Percentiles rank a stretch among this genome's conserved stretches.
phyloP scores from a whole-genome alignment of 306 rosid species.

The Hippophae tibetana region DNA sequence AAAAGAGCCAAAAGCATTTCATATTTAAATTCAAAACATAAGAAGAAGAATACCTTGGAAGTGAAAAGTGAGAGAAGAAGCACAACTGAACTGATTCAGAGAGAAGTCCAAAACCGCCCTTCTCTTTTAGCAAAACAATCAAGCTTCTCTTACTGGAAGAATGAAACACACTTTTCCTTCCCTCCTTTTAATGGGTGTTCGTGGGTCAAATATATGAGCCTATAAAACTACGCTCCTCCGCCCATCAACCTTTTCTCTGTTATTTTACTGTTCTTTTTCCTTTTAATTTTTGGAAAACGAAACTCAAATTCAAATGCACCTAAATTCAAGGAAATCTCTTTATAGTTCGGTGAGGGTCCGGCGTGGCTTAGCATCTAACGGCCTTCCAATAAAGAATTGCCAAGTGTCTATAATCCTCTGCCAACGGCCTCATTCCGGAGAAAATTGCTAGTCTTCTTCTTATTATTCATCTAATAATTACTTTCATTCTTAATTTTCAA shows the following conservation, averaged over 20 bases:
- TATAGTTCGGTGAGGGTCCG: too few species aligned
- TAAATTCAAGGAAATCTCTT: too few species aligned
- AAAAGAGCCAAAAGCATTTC: neutral
- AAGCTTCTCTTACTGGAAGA: slow-evolving; percentile 3
- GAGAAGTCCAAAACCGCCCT: neutral
- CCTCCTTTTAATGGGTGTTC: slow-evolving; percentile 2
- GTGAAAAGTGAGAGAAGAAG: slow-evolving; percentile 8
- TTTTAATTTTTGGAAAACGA: neutral
- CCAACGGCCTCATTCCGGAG: too few species aligned
- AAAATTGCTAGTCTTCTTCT: too few species aligned
- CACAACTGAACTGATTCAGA: slow-evolving; percentile 7
- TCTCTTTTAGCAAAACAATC: slow-evolving; percentile 14
- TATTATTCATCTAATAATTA: too few species aligned
- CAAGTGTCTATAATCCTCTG: too few species aligned
- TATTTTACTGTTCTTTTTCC: neutral
- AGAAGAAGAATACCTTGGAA: slow-evolving; percentile 18
- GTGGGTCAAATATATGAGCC: slow-evolving; percentile 43
- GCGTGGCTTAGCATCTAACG: too few species aligned
- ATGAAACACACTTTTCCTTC: slow-evolving; percentile 32
- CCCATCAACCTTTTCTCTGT: slow-evolving; percentile 6
- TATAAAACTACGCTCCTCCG: slow-evolving; percentile 22
- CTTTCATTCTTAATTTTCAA: too few species aligned
- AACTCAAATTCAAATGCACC: neutral
- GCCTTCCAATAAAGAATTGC: too few species aligned
- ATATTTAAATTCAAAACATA: neutral